These are phyloP conservation scores for Boletus sp. DNA, from an alignment of 768 basidiomycete species.

Conservation along the genomic window DNA sequence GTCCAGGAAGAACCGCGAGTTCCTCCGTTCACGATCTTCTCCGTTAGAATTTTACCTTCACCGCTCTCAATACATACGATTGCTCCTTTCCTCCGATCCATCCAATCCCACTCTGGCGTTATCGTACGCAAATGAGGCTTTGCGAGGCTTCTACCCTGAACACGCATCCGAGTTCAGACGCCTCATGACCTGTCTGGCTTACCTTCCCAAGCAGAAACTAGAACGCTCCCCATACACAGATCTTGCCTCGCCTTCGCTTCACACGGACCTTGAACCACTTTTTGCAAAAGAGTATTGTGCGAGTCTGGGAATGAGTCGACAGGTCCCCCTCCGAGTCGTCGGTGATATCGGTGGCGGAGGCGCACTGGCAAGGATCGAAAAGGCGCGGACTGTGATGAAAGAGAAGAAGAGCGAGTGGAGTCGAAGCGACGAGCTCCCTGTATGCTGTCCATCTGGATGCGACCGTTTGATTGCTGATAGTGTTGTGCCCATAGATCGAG, in stretches of 20 bases:
- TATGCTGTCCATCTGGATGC: constrained; percentile 29
- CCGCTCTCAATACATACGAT: constrained; percentile 82
- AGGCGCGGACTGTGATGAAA: constrained; percentile 89
- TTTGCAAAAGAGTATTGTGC: constrained; percentile 91
- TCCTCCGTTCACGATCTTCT: constrained; percentile 67
- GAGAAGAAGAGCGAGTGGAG: constrained; percentile 93
- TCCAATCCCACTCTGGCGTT: constrained; percentile 60
- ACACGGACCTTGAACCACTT: constrained; percentile 73
- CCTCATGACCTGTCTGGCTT: constrained; percentile 66
- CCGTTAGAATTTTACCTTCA: constrained; percentile 88
- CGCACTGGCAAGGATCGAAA: constrained; percentile 88
- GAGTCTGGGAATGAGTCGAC: constrained; percentile 81
- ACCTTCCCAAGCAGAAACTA: constrained; percentile 65
- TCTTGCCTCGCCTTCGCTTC: constrained; percentile 65
- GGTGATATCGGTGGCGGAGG: constrained; percentile 93
- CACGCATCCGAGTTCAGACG: constrained; percentile 65
- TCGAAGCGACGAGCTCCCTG: constrained; percentile 85
- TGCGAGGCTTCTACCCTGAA: constrained; percentile 60
- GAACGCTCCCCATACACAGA: constrained; percentile 72
- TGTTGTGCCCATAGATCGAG: constrained; percentile 65
- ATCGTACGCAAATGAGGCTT: constrained; percentile 65
- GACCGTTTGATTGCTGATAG: background rate
- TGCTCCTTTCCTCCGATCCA: constrained; percentile 63
- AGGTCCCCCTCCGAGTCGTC: constrained; percentile 83
- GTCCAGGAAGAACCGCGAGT: constrained; percentile 62